Percentiles rank a stretch among this genome's conserved stretches.
These are phyloP conservation scores for Onygenales sp. DNA, from an alignment of 2,329 filamentous ascomycete species.

Conservation along the genomic window DNA sequence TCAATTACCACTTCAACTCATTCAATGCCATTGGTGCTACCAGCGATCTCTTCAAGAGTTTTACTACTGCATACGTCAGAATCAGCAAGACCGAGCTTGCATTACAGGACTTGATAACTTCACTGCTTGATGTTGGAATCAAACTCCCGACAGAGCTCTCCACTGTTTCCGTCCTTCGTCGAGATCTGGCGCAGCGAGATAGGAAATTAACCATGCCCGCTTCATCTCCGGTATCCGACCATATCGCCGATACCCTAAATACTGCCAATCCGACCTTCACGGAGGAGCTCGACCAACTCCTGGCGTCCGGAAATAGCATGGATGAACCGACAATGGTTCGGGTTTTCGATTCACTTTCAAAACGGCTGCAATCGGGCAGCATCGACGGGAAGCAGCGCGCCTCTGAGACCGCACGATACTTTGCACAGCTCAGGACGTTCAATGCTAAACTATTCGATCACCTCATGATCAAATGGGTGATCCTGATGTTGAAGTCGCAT, in stretches of 20 bases:
- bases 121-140: conserved; percentile 36
- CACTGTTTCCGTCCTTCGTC: conserved; percentile 32
- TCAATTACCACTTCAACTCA: conserved; percentile 44
- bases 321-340: conserved; percentile 35
- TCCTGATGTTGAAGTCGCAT: conserved; percentile 24
- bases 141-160: conserved; percentile 30
- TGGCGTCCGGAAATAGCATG: conserved; percentile 36
- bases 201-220: conserved; percentile 34
- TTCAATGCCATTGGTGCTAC: conserved; percentile 44
- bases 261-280: conserved; percentile 31
- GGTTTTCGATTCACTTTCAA: conserved; percentile 33
- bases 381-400: conserved; percentile 21
- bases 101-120: conserved; percentile 32
- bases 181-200: conserved; percentile 35
- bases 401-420: conserved; percentile 30
- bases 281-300: conserved; percentile 37
- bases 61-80: conserved; percentile 30
- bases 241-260: conserved; percentile 32
- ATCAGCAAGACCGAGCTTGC: conserved; percentile 26
- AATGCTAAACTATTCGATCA: conserved; percentile 34
- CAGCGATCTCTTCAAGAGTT: conserved; percentile 31
- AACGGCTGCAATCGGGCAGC: conserved; percentile 23
- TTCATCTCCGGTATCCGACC: conserved; percentile 40
- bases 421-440: conserved; percentile 35
- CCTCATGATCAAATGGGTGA: conserved; percentile 35